phyloP scores from a whole-genome alignment of 805 yeast genomes.

The Candida ficus region DNA sequence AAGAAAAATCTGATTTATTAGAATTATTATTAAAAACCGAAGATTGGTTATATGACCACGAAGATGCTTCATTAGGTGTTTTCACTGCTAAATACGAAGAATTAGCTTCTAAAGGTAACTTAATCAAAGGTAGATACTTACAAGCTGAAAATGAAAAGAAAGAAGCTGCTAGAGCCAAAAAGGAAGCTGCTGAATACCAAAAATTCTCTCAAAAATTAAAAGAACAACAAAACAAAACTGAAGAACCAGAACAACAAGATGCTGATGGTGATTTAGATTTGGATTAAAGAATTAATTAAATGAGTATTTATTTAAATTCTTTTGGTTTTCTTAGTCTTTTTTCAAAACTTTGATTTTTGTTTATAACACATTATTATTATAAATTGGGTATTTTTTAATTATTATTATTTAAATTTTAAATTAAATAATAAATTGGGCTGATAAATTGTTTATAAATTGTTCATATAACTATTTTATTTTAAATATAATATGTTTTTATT shows the following conservation, averaged over 20 bases:
- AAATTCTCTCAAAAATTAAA: constrained; percentile 30
- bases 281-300: constrained; percentile 23
- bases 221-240: constrained; percentile 23
- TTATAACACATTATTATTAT: background rate
- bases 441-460: background rate
- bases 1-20: constrained; percentile 77
- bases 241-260: constrained; percentile 23
- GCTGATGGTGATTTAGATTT: constrained; percentile 37
- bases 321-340: background rate
- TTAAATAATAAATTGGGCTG: background rate
- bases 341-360: background rate
- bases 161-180: constrained; percentile 80
- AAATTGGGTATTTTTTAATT: background rate
- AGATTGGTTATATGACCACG: constrained; percentile 98
- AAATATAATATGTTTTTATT: background rate
- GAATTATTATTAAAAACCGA: constrained; percentile 79
- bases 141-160: constrained; percentile 94
- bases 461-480: background rate
- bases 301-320: background rate
- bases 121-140: constrained; percentile 91
- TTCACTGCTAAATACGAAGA: constrained; percentile 98
- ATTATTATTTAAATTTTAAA: no score
- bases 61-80: constrained; percentile 92
- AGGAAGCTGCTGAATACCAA: constrained; percentile 71
- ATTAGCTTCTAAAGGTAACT: constrained; percentile 89